A percentile compares a stretch with the other conserved stretches of the same genome.
Evolutionary conservation across 805 yeast species (phyloP).

Genomic region (Saccharomycodes ludwigii): DNA sequence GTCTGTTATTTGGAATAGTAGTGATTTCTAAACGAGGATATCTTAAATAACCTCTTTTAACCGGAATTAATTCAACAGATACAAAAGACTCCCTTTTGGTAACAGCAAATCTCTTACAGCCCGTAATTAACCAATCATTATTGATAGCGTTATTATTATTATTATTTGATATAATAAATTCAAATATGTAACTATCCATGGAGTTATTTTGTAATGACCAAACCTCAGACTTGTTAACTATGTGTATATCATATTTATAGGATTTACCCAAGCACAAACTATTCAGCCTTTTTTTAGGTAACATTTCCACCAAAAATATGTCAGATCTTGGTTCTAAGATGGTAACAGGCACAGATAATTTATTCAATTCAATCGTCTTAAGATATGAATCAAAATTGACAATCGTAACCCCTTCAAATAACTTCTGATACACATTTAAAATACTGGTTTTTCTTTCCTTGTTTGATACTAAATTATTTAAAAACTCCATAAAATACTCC

Average conservation of each 20-base stretch:
- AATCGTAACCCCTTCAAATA: constrained; percentile 5
- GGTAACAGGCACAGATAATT: neutral
- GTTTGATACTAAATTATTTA: neutral
- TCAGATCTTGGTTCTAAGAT: neutral
- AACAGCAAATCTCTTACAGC: constrained; percentile 46
- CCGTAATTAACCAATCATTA: constrained; percentile 75
- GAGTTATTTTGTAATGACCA: neutral
- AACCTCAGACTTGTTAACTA: neutral
- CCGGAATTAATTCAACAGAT: constrained; percentile 48
- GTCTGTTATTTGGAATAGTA: constrained; percentile 15
- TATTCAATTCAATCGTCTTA: neutral
- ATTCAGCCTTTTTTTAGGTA: constrained; percentile 1
- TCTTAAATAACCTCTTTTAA: constrained; percentile 59
- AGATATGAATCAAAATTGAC: neutral
- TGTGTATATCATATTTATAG: constrained; percentile 1
- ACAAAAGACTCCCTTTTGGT: constrained; percentile 14
- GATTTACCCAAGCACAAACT: constrained; percentile 4
- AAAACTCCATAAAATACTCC: constrained; percentile 1
- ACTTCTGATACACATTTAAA: constrained; percentile 1
- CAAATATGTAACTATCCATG: constrained; percentile 29
- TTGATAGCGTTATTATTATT: constrained; percentile 13
- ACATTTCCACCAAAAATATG: neutral
- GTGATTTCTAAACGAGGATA: constrained; percentile 51
- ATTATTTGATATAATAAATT: constrained; percentile 29
- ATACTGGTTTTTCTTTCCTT: neutral